Percentiles rank a stretch among this genome's conserved stretches.
phyloP scores from a whole-genome alignment of 2,329 filamentous ascomycete species.

The Teratosphaeria nubilosa region DNA sequence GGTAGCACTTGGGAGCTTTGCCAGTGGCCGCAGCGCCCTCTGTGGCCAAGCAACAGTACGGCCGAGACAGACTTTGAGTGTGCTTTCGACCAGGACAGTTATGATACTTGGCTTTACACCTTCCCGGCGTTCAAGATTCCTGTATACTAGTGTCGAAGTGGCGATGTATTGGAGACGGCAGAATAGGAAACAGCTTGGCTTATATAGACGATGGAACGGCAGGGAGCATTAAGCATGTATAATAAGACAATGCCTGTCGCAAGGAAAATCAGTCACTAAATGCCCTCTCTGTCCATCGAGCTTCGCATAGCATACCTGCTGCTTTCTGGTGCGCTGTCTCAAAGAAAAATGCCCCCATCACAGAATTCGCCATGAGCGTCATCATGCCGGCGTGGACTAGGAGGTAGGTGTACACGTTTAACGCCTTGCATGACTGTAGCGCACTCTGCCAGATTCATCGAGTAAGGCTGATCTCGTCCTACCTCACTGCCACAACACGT shows the following conservation, averaged over 20 bases:
- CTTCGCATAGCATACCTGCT: too few relatives aligned
- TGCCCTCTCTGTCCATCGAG: background rate
- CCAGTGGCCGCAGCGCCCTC: background rate
- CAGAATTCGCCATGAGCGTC: too few relatives aligned
- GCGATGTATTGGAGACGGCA: background rate
- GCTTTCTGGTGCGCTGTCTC: too few relatives aligned
- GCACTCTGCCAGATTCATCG: too few relatives aligned
- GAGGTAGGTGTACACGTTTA: too few relatives aligned
- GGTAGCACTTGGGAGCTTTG: background rate
- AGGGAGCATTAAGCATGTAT: background rate
- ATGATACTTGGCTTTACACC: background rate
- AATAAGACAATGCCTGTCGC: background rate
- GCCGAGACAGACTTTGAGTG: constrained; percentile 15
- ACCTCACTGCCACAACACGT: too few relatives aligned
- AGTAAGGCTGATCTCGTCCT: too few relatives aligned
- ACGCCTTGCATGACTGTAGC: too few relatives aligned
- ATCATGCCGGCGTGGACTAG: too few relatives aligned
- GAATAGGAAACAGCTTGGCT: background rate
- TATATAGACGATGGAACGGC: background rate
- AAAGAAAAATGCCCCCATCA: too few relatives aligned
- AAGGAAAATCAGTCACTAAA: background rate
- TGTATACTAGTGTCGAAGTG: background rate
- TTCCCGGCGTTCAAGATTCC: background rate
- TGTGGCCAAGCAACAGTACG: background rate
- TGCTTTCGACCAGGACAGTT: background rate